Conservation (phyloP, 2,329 filamentous ascomycete species). For the Shiraia sp. region DNA sequence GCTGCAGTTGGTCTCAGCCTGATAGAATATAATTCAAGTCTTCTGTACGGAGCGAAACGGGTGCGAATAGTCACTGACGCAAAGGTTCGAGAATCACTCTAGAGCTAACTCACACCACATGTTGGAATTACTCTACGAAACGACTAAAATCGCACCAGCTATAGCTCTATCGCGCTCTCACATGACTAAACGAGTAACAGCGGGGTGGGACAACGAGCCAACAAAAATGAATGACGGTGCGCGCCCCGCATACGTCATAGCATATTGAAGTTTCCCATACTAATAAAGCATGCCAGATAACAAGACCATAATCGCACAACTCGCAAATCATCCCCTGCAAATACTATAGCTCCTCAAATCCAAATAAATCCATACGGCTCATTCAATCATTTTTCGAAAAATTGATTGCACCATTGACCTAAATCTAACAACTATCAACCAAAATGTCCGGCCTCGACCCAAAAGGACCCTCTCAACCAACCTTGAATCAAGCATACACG, state of each 20-base stretch:
- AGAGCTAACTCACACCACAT: no score
- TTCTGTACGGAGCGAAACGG: no score
- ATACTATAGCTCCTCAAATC: neutral
- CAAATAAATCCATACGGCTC: neutral
- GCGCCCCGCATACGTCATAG: constrained; percentile 5
- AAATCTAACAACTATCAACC: no score
- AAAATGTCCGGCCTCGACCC: constrained; percentile 48
- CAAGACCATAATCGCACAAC: neutral
- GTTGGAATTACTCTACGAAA: neutral
- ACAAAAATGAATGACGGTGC: constrained; percentile 1
- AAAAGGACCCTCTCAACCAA: constrained; percentile 50
- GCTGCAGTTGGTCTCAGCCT: no score
- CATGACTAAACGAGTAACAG: neutral
- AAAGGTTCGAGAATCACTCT: no score
- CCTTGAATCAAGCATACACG: constrained; percentile 50
- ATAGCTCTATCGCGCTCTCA: neutral
- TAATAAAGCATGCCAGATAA: constrained; percentile 2
- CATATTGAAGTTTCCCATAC: neutral
- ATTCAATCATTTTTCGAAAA: neutral
- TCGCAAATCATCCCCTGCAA: neutral
- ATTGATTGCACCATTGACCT: constrained; percentile 1
- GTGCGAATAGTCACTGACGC: no score
- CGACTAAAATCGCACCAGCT: neutral
- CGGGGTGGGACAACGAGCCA: neutral
- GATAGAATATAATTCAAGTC: no score